A percentile compares a stretch with the other conserved stretches of the same genome.
Evolutionary conservation across 2,329 filamentous ascomycete species (phyloP).

Genomic region (Hypoxylon sp.): DNA sequence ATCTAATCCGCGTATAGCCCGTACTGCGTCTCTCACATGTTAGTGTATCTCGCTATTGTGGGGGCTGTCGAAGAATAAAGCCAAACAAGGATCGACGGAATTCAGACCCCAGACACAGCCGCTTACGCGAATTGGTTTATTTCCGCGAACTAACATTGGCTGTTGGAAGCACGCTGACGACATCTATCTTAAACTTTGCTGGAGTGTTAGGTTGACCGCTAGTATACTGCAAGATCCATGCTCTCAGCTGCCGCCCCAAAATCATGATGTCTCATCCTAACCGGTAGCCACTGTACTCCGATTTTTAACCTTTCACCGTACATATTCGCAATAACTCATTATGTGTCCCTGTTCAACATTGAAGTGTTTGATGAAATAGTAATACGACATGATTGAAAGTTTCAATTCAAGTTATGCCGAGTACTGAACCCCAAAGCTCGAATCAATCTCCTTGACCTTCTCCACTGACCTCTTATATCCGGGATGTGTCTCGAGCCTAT

Average conservation of each 20-base stretch:
- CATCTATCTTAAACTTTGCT: slow-evolving; percentile 15
- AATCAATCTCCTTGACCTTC: slow-evolving; percentile 64
- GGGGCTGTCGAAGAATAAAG: slow-evolving; percentile 16
- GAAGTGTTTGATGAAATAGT: too few species aligned
- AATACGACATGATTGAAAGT: neutral
- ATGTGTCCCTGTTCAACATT: too few species aligned
- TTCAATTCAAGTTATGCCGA: slow-evolving; percentile 14
- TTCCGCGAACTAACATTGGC: slow-evolving; percentile 19
- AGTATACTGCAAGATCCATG: slow-evolving; percentile 24
- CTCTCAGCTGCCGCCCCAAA: slow-evolving; percentile 27
- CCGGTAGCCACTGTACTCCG: slow-evolving; percentile 5
- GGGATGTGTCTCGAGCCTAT: slow-evolving; percentile 59
- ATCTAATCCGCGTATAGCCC: neutral
- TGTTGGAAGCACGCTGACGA: slow-evolving; percentile 23
- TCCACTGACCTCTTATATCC: slow-evolving; percentile 63
- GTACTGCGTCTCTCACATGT: neutral
- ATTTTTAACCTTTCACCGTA: too few species aligned
- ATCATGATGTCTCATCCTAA: slow-evolving; percentile 12
- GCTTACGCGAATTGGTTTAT: slow-evolving; percentile 16
- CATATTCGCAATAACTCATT: neutral
- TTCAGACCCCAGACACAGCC: slow-evolving; percentile 22
- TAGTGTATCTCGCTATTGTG: neutral
- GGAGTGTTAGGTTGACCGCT: slow-evolving; percentile 35
- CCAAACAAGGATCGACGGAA: slow-evolving; percentile 13
- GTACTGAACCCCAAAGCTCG: slow-evolving; percentile 52